Evolutionary conservation across 352 stramenopile genomes (phyloP).

Genomic region (Phytophthora vignae): DNA sequence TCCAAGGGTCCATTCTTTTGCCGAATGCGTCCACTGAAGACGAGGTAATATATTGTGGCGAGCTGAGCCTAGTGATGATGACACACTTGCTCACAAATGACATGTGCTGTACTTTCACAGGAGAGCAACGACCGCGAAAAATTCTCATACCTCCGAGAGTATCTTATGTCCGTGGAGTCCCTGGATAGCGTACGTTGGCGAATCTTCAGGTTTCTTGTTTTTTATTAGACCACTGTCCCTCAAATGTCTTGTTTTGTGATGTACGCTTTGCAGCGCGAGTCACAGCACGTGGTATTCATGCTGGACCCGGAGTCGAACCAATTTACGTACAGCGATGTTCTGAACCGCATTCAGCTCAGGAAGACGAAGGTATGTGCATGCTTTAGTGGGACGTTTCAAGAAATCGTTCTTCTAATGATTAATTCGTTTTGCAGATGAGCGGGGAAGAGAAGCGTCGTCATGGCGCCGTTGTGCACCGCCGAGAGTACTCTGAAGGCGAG

Average conservation of each 20-base stretch:
- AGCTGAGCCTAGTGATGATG: neutral
- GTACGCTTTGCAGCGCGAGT: slow-evolving; percentile 44
- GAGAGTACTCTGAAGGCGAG: slow-evolving; percentile 78
- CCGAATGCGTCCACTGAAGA: slow-evolving; percentile 64
- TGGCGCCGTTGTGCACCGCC: slow-evolving; percentile 78
- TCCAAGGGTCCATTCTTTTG: slow-evolving; percentile 82
- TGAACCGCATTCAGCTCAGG: slow-evolving; percentile 80
- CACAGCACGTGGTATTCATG: slow-evolving; percentile 84
- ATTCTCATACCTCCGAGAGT: slow-evolving; percentile 86
- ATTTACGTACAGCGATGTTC: slow-evolving; percentile 82
- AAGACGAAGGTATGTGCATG: slow-evolving; percentile 75
- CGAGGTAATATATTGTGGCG: slow-evolving; percentile 39
- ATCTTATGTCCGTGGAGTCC: slow-evolving; percentile 73
- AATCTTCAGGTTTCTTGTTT: slow-evolving; percentile 10
- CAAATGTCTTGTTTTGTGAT: neutral
- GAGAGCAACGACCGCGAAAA: slow-evolving; percentile 73
- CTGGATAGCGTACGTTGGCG: slow-evolving; percentile 70
- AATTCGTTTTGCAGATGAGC: slow-evolving; percentile 41
- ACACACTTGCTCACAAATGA: slow-evolving; percentile 7
- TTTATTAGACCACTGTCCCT: neutral
- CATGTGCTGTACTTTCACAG: slow-evolving; percentile 35
- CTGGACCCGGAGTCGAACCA: slow-evolving; percentile 76
- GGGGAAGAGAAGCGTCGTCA: slow-evolving; percentile 83
- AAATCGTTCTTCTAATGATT: slow-evolving; percentile 1
- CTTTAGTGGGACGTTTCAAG: no score